Percentiles rank a stretch among this genome's conserved stretches.
phyloP scores from a whole-genome alignment of 2,329 filamentous ascomycete genomes.

The Thermothelomyces thermophilus region DNA sequence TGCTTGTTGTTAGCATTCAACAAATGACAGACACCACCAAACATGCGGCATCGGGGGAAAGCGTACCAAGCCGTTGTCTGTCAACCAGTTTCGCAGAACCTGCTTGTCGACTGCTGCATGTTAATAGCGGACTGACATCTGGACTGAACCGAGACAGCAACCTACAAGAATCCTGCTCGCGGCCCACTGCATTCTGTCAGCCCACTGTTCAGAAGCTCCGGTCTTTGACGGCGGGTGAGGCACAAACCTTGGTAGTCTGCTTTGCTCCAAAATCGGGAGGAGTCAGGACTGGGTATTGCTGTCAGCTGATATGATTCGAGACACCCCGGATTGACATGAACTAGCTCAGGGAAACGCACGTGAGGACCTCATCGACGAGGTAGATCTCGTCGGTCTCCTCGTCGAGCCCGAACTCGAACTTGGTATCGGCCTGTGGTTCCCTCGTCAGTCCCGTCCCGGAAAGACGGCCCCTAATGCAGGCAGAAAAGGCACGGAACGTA shows the following conservation, averaged over 20 bases:
- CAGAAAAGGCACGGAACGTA: background rate
- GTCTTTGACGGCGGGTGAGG: background rate
- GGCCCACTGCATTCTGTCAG: conserved; percentile 44
- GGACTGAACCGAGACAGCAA: background rate
- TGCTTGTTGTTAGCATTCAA: background rate
- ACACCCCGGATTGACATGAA: too few species aligned
- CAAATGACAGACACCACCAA: too few species aligned
- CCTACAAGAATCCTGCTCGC: conserved; percentile 59
- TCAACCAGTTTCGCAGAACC: conserved; percentile 76
- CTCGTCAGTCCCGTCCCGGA: background rate
- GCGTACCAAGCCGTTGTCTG: conserved; percentile 50
- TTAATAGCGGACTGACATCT: conserved; percentile 29
- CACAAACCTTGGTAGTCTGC: conserved; percentile 52
- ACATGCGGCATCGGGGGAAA: too few species aligned
- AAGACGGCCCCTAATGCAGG: background rate
- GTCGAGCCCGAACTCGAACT: conserved; percentile 62
- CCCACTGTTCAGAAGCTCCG: too few species aligned
- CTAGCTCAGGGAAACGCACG: conserved; percentile 28
- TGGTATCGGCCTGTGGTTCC: conserved; percentile 42
- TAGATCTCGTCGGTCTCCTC: conserved; percentile 60
- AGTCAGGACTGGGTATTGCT: conserved; percentile 48
- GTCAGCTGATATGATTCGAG: background rate
- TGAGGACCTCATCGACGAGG: conserved; percentile 78
- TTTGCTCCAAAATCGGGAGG: conserved; percentile 79
- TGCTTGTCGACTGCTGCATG: conserved; percentile 63